phyloP scores from a whole-genome alignment of 2,329 filamentous ascomycete species.

The Fusarium brachygibbosum region DNA sequence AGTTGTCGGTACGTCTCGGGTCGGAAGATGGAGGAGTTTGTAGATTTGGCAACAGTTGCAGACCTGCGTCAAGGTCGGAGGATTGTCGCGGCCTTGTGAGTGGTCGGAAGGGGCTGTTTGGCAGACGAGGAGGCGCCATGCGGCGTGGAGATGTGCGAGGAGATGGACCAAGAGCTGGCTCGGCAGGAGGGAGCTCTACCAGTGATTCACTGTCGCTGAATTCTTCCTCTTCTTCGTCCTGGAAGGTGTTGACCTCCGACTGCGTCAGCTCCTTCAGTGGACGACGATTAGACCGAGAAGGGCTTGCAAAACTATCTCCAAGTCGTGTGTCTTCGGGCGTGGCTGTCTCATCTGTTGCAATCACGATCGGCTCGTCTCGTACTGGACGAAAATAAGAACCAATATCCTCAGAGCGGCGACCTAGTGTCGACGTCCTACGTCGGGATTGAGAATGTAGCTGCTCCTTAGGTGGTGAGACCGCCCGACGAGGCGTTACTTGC shows the following conservation, averaged over 20 bases:
- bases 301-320: constrained; percentile 11
- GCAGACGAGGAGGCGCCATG: constrained; percentile 1
- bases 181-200: constrained; percentile 9
- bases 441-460: constrained; percentile 7
- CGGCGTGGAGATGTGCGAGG: constrained; percentile 23
- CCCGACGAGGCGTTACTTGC: constrained; percentile 41
- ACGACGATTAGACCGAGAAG: constrained; percentile 26
- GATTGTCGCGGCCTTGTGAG: constrained; percentile 13
- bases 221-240: constrained; percentile 33
- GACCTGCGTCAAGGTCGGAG: constrained; percentile 4
- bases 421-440: constrained; percentile 13
- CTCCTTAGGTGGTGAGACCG: constrained; percentile 11
- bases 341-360: constrained; percentile 55
- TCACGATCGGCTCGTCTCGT: constrained; percentile 49
- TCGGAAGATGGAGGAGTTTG: constrained; percentile 49
- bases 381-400: constrained; percentile 51
- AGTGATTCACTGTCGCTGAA: constrained; percentile 6
- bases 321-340: constrained; percentile 39
- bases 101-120: constrained; percentile 25
- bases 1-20: constrained; percentile 21
- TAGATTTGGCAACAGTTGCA: constrained; percentile 15
- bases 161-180: constrained; percentile 11
- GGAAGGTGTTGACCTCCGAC: constrained; percentile 38
- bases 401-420: constrained; percentile 47
- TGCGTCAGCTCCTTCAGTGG: constrained; percentile 46